A percentile compares a stretch with the other conserved stretches of the same genome.
These are phyloP conservation scores for Scleromitrula shiraiana DNA, from an alignment of 2,329 filamentous ascomycete species.

Conservation along the genomic window DNA sequence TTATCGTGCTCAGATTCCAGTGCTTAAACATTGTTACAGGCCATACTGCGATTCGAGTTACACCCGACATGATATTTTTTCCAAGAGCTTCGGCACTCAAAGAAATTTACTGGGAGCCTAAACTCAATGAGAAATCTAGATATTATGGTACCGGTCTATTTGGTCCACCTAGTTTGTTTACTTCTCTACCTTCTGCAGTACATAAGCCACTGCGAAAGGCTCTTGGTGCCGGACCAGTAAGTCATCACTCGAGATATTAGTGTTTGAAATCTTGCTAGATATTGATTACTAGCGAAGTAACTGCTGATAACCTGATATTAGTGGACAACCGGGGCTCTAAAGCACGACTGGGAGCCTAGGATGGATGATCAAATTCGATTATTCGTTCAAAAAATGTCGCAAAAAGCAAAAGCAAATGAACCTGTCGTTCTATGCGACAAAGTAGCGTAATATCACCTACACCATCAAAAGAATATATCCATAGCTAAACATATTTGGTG, in stretches of 20 bases:
- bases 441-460: background rate
- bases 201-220: constrained; percentile 2
- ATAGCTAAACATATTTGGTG: background rate
- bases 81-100: constrained; percentile 30
- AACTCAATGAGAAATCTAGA: constrained; percentile 30
- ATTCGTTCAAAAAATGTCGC: background rate
- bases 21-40: too few species aligned
- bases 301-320: too few species aligned
- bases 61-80: constrained; percentile 33
- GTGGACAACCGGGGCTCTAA: background rate
- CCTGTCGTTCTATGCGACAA: background rate
- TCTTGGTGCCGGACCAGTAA: background rate
- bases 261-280: too few species aligned
- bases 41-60: constrained; percentile 10
- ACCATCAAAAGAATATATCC: background rate
- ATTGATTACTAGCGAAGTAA: too few species aligned
- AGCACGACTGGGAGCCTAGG: background rate
- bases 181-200: background rate
- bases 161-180: constrained; percentile 29
- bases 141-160: constrained; percentile 32
- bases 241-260: background rate
- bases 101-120: constrained; percentile 35
- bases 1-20: too few species aligned
- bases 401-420: background rate
- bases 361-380: background rate